Evolutionary conservation across 179 eudicot genomes (phyloP), one percentile per base, ranked within the genome.

Genomic region (Carnegiea gigantea): DNA sequence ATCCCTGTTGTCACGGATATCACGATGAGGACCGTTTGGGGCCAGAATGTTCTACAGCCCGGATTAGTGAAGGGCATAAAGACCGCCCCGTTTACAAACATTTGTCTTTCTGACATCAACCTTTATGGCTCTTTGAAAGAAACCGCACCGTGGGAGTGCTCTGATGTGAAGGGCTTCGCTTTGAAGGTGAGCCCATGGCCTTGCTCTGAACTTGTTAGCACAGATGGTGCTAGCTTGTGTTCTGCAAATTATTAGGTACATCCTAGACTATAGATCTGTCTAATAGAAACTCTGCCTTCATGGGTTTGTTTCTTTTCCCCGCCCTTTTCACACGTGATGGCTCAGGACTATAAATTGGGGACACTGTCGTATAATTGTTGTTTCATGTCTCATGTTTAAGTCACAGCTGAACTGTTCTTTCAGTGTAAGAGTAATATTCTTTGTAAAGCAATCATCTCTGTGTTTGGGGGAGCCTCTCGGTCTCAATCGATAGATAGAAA

Each of bases 151-250:
- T 97, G 99, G 99, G 86, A 86, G 57, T 95, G 98, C 85, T 88
- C 94, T 3, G 93, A 95, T 83, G 93, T 95, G 28, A 80, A 84
- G 33, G 98, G 98, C 14, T 86, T 90, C 6, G 89, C 98, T 9
- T 73, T 89, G 51, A 73, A 86, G 85, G 98, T 94, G 48, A 89
- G 90, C 79, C 98, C 98, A 0, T 91, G 81, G 88, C 93, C 93
- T 46, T 94, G 98, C 80, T 83, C 93, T 48, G 92, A 94, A 73
- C 88, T 92, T 20, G 81, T 86, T 53, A 84, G 84, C 84, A 28
- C 86, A 15, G 85, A 79, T 57, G 80, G 64, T 17, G 64, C 70
- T 67, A 81, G 83, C 51, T 80, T 75, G 12, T 86, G 86, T 78
- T 73, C 60, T 40, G 59, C 17, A 73, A 79, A 54, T 54, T 48